A percentile compares a stretch with the other conserved stretches of the same genome.
These are phyloP conservation scores for Epithele typhae DNA, from an alignment of 768 basidiomycete species.

Conservation along the genomic window DNA sequence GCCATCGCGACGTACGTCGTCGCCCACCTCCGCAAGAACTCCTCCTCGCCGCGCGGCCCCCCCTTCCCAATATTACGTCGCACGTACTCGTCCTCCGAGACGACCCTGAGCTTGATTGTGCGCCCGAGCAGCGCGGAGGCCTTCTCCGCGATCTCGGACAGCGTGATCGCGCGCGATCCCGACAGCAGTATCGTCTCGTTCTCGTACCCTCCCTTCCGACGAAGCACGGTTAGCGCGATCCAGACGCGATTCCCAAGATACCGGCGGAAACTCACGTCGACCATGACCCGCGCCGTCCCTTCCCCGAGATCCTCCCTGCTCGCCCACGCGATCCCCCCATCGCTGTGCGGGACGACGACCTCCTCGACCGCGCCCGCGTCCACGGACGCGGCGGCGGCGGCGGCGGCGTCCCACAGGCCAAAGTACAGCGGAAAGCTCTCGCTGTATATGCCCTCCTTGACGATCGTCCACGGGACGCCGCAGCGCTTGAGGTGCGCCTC, in stretches of 20 bases:
- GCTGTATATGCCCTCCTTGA: slow-evolving; percentile 34
- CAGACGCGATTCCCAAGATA: too few species aligned
- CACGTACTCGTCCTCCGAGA: slow-evolving; percentile 25
- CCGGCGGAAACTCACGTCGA: slow-evolving; percentile 16
- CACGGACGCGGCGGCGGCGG: too few species aligned
- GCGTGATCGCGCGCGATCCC: slow-evolving; percentile 20
- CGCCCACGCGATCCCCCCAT: slow-evolving; percentile 34
- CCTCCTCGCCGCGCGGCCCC: slow-evolving; percentile 19
- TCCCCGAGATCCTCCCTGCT: slow-evolving; percentile 32
- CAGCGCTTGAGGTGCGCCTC: slow-evolving; percentile 29
- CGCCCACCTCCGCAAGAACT: slow-evolving; percentile 25
- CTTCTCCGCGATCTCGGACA: slow-evolving; percentile 23
- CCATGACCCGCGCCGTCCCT: slow-evolving; percentile 31
- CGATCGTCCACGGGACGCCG: slow-evolving; percentile 30
- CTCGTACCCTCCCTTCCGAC: slow-evolving; percentile 22
- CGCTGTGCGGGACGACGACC: slow-evolving; percentile 26
- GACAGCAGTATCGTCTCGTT: slow-evolving; percentile 28
- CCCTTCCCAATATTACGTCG: slow-evolving; percentile 11
- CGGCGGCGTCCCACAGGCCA: slow-evolving; percentile 24
- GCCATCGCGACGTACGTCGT: slow-evolving; percentile 27
- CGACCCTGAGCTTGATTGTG: slow-evolving; percentile 17
- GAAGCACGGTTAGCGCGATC: not conserved
- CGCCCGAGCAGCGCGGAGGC: slow-evolving; percentile 19
- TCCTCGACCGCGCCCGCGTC: slow-evolving; percentile 19
- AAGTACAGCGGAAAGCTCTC: slow-evolving; percentile 30